Conservation (phyloP, 371 early-diverging fungal genomes). For the Lichtheimia corymbifera region DNA sequence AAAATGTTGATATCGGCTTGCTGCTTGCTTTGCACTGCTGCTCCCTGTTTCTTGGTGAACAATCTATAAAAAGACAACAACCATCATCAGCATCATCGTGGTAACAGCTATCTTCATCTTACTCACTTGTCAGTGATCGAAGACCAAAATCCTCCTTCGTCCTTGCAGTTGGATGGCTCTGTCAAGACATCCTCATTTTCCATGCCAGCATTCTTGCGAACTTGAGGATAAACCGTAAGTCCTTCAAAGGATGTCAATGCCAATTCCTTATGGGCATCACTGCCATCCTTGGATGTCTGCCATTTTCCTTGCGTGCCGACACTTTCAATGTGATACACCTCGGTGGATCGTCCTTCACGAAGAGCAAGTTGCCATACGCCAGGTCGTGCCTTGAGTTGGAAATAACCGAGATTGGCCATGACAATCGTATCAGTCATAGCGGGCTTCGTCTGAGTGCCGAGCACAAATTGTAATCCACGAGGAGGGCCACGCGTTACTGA, state of each 20-base stretch:
- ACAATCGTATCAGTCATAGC: slow-evolving; percentile 85
- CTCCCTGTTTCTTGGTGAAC: slow-evolving; percentile 13
- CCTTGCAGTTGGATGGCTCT: slow-evolving; percentile 18
- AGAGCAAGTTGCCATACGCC: slow-evolving; percentile 84
- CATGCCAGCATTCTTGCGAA: slow-evolving; percentile 79
- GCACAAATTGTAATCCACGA: slow-evolving; percentile 86
- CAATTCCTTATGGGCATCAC: slow-evolving; percentile 45
- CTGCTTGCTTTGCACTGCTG: slow-evolving; percentile 14
- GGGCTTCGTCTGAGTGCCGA: slow-evolving; percentile 63
- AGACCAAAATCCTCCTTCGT: slow-evolving; percentile 50
- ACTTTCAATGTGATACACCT: slow-evolving; percentile 74
- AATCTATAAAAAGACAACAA: slow-evolving; percentile 10
- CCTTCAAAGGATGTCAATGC: slow-evolving; percentile 82
- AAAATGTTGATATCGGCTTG: slow-evolving; percentile 88
- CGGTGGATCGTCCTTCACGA: slow-evolving; percentile 78
- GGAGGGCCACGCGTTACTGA: slow-evolving; percentile 67
- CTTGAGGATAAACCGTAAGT: slow-evolving; percentile 72
- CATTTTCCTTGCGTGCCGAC: slow-evolving; percentile 61
- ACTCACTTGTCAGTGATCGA: too few species aligned
- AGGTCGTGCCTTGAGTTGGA: slow-evolving; percentile 90
- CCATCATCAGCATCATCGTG: background rate
- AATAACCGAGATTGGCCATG: slow-evolving; percentile 96
- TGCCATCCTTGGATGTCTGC: slow-evolving; percentile 30
- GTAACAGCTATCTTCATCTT: background rate
- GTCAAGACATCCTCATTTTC: slow-evolving; percentile 75